Evolutionary conservation across 2,329 filamentous ascomycete species (phyloP).

Genomic region (Ploettnerulaceae sp.): DNA sequence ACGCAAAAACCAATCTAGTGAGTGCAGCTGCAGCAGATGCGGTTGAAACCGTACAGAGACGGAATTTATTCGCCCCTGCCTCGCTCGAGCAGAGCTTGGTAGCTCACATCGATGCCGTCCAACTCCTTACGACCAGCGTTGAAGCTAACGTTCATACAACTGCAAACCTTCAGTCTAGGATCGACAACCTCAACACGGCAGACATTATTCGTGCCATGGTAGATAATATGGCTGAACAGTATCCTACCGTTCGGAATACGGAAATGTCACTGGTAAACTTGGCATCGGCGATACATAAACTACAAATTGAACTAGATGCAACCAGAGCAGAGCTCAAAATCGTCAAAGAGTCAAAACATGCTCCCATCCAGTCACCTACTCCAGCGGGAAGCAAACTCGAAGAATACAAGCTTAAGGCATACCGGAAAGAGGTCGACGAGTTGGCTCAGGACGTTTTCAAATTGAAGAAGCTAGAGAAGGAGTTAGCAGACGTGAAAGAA

Average conservation of each 20-base stretch:
- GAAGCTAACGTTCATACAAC: conserved; percentile 9
- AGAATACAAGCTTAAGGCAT: background rate
- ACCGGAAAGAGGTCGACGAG: background rate
- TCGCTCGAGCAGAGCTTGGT: background rate
- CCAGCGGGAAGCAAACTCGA: background rate
- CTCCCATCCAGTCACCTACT: background rate
- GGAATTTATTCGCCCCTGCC: background rate
- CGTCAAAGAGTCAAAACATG: background rate
- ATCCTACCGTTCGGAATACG: conserved; percentile 4
- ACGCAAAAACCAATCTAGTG: background rate
- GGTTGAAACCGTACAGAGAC: background rate
- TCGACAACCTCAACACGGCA: conserved; percentile 32
- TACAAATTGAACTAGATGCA: background rate
- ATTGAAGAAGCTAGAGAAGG: background rate
- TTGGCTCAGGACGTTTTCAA: background rate
- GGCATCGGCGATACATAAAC: background rate
- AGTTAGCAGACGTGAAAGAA: background rate
- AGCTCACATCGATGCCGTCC: background rate
- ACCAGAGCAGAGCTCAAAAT: background rate
- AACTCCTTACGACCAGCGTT: background rate
- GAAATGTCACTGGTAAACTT: background rate
- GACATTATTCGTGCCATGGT: conserved; percentile 23
- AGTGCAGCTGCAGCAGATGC: background rate
- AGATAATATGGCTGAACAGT: background rate
- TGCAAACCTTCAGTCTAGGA: conserved; percentile 18